Percentiles rank a stretch among this genome's conserved stretches.
These are phyloP conservation scores for Globisporangium iwayamae DNA, from an alignment of 352 stramenopile genomes.

Conservation along the genomic window DNA sequence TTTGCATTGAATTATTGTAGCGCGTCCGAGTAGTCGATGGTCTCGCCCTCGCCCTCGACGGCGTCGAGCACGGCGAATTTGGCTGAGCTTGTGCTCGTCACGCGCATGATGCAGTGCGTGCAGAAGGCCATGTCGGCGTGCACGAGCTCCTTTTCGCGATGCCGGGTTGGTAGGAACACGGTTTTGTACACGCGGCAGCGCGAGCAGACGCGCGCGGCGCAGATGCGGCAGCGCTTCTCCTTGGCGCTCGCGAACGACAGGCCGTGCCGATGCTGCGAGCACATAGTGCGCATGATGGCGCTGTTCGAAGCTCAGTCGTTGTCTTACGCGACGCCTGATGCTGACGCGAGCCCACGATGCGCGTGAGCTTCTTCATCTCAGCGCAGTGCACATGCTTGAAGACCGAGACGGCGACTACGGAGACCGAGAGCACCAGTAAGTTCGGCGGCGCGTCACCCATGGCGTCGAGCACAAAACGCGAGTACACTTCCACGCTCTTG, in stretches of 20 bases:
- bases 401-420: neutral
- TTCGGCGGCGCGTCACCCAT: no score
- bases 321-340: no score
- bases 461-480: no score
- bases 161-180: slow-evolving; percentile 12
- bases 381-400: slow-evolving; percentile 21
- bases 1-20: no score
- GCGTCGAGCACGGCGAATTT: slow-evolving; percentile 13
- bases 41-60: no score
- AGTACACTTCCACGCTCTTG: slow-evolving; percentile 31
- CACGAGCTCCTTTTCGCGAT: slow-evolving; percentile 20
- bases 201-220: slow-evolving; percentile 17
- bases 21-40: no score
- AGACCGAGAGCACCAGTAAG: no score
- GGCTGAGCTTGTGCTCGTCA: neutral
- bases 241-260: neutral
- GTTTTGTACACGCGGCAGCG: slow-evolving; percentile 22
- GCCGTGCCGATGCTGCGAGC: no score
- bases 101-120: slow-evolving; percentile 20
- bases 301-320: no score
- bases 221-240: slow-evolving; percentile 4
- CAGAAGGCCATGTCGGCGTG: slow-evolving; percentile 23
- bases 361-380: slow-evolving; percentile 41
- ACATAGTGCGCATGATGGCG: no score
- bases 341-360: neutral